Evolutionary conservation across 331 rosid genomes (phyloP).

Genomic region (Malus hybrid): DNA sequence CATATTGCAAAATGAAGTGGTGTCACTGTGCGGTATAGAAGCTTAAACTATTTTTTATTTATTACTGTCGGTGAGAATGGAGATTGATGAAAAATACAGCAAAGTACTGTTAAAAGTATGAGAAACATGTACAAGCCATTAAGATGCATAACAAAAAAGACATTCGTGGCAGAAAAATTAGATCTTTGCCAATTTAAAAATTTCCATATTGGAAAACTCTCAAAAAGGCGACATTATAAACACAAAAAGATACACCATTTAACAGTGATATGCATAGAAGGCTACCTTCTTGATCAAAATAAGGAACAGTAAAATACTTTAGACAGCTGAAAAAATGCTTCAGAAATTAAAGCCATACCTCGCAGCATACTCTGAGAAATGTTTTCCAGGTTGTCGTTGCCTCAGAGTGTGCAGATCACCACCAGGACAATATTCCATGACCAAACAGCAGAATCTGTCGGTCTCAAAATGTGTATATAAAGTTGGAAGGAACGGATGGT

Average conservation of each 20-base stretch:
- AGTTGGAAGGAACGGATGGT: conserved; percentile 97
- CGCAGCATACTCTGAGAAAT: conserved; percentile 99
- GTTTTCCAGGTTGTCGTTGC: conserved; percentile 98
- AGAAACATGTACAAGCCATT: neutral
- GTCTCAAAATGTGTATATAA: conserved; percentile 97
- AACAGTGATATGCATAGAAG: neutral
- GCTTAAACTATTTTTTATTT: too few species aligned
- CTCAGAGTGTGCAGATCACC: conserved; percentile 96
- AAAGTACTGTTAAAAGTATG: too few species aligned
- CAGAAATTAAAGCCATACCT: conserved; percentile 46
- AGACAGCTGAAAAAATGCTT: conserved; percentile 4
- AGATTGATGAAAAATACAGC: too few species aligned
- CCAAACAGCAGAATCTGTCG: conserved; percentile 89
- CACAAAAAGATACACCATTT: neutral
- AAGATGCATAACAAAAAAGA: neutral
- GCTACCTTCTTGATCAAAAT: neutral
- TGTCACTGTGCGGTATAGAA: too few species aligned
- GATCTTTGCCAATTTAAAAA: neutral
- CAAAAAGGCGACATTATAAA: neutral
- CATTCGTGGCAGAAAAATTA: neutral
- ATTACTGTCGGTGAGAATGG: too few species aligned
- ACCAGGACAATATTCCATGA: conserved; percentile 98
- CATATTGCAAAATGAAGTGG: too few species aligned
- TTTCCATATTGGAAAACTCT: conserved; percentile 2
- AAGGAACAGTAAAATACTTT: conserved; percentile 2